Conservation (phyloP, 148 eudicot genomes). For the Rhododendron henanense region DNA sequence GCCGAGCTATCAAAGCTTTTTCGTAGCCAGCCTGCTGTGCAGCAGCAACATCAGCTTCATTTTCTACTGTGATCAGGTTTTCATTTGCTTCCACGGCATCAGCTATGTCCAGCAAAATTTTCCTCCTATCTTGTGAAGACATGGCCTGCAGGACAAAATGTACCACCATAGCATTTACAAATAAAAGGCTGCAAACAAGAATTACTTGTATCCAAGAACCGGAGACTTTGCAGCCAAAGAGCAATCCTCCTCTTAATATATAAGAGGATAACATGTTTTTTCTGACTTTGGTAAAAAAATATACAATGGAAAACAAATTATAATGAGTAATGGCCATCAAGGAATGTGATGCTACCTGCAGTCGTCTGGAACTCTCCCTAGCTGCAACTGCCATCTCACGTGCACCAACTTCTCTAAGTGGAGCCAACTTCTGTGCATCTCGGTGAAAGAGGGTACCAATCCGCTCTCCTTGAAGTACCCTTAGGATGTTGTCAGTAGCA, state of each 20-base stretch:
- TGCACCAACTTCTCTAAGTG: conserved; percentile 49
- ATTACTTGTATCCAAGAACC: neutral
- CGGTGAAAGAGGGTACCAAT: conserved; percentile 89
- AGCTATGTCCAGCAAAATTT: conserved; percentile 70
- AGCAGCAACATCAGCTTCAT: conserved; percentile 71
- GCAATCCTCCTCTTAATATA: neutral
- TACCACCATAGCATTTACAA: conserved; percentile 1
- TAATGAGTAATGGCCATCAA: neutral
- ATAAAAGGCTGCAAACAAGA: neutral
- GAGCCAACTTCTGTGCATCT: conserved; percentile 60
- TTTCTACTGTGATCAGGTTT: conserved; percentile 54
- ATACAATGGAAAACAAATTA: neutral
- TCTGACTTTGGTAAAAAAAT: neutral
- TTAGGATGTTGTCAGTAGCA: conserved; percentile 62
- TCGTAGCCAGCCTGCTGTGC: conserved; percentile 83
- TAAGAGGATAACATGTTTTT: neutral
- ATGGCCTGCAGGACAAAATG: conserved; percentile 48
- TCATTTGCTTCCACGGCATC: conserved; percentile 80
- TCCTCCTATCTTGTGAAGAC: conserved; percentile 66
- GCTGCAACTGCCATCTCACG: conserved; percentile 96
- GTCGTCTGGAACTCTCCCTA: conserved; percentile 77
- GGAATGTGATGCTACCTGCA: conserved; percentile 54
- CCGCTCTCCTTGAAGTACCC: conserved; percentile 68
- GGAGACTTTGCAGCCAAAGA: neutral
- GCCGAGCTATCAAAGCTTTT: conserved; percentile 61